Evolutionary conservation across 2,329 filamentous ascomycete species (phyloP), one percentile per base, ranked within the genome.

Genomic region (Cladosporium sp.): DNA sequence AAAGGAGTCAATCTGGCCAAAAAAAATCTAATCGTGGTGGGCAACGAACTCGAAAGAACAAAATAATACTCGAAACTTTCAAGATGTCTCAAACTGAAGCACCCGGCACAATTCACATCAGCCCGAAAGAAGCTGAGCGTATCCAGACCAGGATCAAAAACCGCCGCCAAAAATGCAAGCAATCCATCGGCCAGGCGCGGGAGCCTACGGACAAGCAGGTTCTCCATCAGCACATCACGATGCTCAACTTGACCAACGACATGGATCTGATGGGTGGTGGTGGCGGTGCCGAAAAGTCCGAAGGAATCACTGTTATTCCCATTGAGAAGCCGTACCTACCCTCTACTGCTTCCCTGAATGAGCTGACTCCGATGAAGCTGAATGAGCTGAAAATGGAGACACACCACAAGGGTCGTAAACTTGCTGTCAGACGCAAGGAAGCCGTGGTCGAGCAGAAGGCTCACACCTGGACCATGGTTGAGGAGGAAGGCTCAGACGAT

Each of bases 381-480:
- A 26, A 55, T 12, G 68, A 71, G 31, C 56, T 72, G 26, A 49
- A 62, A 18, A 62, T 67, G 37, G 71, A 70, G 33, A 70, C 67
- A 14, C 69, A 72, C 60, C 71, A 72, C 64, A 64, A 44, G 7
- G 69, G 71, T 5, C 61, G 61, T 1, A 64, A 69, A 8, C 67
- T 72, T 10, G 26, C 40, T 7, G 65, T 72, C 14, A 61, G 57
- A 16, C 73, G 78, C 1, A 64, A 62, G 21, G 66, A 63, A n/a
- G 67, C 69, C 8, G 70, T 69, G 10, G 69, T 72, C 12, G 61
- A 64, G 28, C 59, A 66, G 23, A 66, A 65, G 21, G 67, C 65
- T 4, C 64, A 35, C 21, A 72, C 72, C 7, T 75, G 72, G 72
- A 73, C 69, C 6, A 64, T 75, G n/a, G 73, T 79, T 0, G 73